These are phyloP conservation scores for Quercus bicolor DNA, from an alignment of 306 rosid genomes.

Conservation along the genomic window DNA sequence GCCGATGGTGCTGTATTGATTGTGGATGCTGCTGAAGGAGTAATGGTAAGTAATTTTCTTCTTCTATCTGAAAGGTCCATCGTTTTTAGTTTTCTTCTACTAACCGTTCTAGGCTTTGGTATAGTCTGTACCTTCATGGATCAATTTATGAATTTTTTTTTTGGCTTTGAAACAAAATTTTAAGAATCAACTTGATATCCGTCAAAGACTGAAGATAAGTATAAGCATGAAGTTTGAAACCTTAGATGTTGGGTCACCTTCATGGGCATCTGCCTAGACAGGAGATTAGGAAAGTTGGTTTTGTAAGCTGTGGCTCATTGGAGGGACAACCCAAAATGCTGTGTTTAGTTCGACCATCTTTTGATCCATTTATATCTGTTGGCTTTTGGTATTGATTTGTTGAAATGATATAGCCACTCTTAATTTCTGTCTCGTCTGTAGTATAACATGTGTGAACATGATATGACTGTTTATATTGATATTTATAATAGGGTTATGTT, in stretches of 20 bases:
- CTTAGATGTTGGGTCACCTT: neutral
- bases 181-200: neutral
- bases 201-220: neutral
- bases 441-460: neutral
- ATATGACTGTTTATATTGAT: constrained; percentile 13
- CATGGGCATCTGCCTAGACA: neutral
- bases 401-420: neutral
- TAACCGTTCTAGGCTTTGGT: neutral
- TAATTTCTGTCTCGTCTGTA: neutral
- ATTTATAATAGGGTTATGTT: neutral
- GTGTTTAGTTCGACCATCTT: neutral
- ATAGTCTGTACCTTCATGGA: neutral
- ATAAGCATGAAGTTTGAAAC: neutral
- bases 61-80: neutral
- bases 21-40: constrained; percentile 98
- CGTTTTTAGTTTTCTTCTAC: neutral
- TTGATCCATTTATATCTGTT: neutral
- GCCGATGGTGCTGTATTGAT: constrained; percentile 90
- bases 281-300: neutral
- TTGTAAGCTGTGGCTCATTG: neutral
- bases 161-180: neutral
- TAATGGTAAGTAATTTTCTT: constrained; percentile 56
- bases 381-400: neutral
- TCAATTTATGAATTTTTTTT: neutral
- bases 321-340: neutral